These are phyloP conservation scores for Groenewaldozyma salmanticensis DNA, from an alignment of 805 yeast genomes.

Conservation along the genomic window DNA sequence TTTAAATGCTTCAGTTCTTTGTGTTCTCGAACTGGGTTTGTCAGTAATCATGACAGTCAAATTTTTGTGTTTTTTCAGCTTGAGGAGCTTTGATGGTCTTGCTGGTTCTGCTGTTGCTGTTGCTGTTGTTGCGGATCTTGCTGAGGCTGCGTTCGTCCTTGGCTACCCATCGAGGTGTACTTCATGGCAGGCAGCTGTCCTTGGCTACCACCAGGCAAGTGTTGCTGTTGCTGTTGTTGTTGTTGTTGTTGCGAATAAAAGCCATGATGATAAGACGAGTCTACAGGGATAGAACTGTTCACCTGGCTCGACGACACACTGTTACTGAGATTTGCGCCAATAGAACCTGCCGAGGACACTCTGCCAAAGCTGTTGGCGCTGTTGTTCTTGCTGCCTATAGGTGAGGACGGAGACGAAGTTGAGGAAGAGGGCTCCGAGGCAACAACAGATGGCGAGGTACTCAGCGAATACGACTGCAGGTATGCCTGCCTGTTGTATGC, in stretches of 20 bases:
- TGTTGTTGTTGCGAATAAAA: too few relatives aligned
- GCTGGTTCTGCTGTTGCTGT: too few relatives aligned
- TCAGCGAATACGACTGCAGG: not conserved
- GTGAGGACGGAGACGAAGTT: slow-evolving; percentile 1
- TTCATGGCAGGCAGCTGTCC: not conserved
- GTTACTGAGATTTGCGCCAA: not conserved
- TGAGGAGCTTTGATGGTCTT: too few relatives aligned
- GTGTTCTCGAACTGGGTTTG: too few relatives aligned
- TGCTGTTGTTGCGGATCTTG: not conserved
- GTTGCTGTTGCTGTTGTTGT: too few relatives aligned
- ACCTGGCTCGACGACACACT: not conserved
- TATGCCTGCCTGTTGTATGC: not conserved
- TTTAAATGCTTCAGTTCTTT: too few relatives aligned
- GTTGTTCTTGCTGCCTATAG: not conserved
- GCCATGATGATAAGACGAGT: too few relatives aligned
- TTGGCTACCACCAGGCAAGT: too few relatives aligned
- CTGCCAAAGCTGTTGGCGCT: not conserved
- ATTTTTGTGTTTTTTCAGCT: too few relatives aligned
- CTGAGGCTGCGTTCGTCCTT: not conserved
- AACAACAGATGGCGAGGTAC: not conserved
- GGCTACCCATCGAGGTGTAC: too few relatives aligned
- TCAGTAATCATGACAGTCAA: too few relatives aligned
- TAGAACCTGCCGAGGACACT: not conserved
- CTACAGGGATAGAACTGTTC: not conserved
- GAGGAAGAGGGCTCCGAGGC: not conserved